Evolutionary conservation across 2,329 filamentous ascomycete genomes (phyloP).

Genomic region (Phialophora chinensis): DNA sequence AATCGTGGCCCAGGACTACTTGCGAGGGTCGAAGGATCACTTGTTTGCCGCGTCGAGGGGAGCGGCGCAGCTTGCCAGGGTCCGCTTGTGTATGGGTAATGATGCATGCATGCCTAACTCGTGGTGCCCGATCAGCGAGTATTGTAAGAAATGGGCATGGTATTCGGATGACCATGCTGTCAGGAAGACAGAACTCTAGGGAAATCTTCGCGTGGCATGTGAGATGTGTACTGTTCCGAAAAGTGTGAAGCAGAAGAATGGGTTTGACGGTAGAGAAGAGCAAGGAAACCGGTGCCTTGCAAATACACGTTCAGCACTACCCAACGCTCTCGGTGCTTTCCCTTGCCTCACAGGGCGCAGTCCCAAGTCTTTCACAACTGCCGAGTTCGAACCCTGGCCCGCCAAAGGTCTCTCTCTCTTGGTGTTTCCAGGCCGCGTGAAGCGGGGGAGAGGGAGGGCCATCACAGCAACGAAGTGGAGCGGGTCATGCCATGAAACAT

Average conservation of each 20-base stretch:
- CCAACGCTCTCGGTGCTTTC: no score
- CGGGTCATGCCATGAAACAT: no score
- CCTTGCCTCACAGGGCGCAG: no score
- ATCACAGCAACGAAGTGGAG: no score
- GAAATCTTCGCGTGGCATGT: constrained; percentile 10
- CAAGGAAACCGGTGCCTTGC: no score
- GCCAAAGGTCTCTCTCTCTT: no score
- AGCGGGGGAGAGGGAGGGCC: no score
- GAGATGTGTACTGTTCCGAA: background rate
- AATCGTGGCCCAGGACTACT: constrained; percentile 16
- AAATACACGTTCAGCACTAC: no score
- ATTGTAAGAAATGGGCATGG: constrained; percentile 19
- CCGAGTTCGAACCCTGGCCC: no score
- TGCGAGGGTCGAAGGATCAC: constrained; percentile 16
- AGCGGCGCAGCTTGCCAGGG: constrained; percentile 13
- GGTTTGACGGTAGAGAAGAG: no score
- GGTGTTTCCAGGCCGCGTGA: no score
- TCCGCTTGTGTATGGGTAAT: constrained; percentile 7
- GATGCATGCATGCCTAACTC: constrained; percentile 13
- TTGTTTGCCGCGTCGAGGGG: constrained; percentile 18
- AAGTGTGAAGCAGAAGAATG: background rate
- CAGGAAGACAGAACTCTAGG: constrained; percentile 15
- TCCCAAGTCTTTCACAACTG: no score
- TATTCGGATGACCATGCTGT: constrained; percentile 1
- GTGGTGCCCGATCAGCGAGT: constrained; percentile 18